These are phyloP conservation scores for Forsythia viridissima DNA, from an alignment of 257 asterid species.

Conservation along the genomic window DNA sequence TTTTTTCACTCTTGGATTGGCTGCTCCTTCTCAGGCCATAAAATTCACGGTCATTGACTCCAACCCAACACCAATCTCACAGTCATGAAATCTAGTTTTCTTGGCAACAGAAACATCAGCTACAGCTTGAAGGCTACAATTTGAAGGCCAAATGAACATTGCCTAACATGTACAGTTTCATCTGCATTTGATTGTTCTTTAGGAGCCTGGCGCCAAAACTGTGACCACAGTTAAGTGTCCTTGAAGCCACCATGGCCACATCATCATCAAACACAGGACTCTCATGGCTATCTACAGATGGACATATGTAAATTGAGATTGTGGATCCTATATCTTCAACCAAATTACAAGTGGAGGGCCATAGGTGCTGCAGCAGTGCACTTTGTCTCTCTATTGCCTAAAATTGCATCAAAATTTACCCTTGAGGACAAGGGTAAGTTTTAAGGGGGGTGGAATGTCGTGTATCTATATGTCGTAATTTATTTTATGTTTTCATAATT, in stretches of 20 bases:
- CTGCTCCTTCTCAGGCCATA: slow-evolving; percentile 97
- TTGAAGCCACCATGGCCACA: slow-evolving; percentile 94
- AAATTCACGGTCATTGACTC: slow-evolving; percentile 91
- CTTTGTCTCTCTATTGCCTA: too few species aligned
- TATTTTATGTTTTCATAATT: too few species aligned
- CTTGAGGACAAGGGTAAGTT: too few species aligned
- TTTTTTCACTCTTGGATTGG: slow-evolving; percentile 69
- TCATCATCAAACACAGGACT: slow-evolving; percentile 87
- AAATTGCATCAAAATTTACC: too few species aligned
- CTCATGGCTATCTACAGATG: slow-evolving; percentile 87
- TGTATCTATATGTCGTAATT: too few species aligned
- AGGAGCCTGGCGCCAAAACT: slow-evolving; percentile 93
- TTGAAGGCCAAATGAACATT: slow-evolving; percentile 77
- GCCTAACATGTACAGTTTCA: slow-evolving; percentile 95
- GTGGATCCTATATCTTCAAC: too few species aligned
- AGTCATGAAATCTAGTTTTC: slow-evolving; percentile 95
- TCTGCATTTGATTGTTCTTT: slow-evolving; percentile 62
- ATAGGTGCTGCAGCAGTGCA: too few species aligned
- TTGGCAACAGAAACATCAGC: slow-evolving; percentile 99
- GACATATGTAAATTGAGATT: slow-evolving; percentile 30
- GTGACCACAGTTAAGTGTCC: slow-evolving; percentile 91
- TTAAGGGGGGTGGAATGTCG: too few species aligned
- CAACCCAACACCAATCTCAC: slow-evolving; percentile 97
- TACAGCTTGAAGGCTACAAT: slow-evolving; percentile 73
- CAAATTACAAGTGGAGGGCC: too few species aligned